phyloP scores from a whole-genome alignment of 805 yeast genomes.

The Myxozyma neglecta region DNA sequence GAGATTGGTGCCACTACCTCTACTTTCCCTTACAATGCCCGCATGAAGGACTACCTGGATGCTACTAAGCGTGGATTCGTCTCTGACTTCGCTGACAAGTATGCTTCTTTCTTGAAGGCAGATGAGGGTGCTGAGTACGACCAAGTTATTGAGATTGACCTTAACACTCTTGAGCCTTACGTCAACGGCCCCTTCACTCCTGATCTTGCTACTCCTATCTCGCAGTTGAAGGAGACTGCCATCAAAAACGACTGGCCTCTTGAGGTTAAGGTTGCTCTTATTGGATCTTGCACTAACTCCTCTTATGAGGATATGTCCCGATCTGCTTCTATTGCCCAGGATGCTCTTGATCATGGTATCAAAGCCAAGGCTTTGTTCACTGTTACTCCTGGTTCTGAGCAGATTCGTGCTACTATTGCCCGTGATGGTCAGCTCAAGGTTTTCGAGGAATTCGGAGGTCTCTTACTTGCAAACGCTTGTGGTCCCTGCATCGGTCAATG shows the following conservation, averaged over 20 bases:
- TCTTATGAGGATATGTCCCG: constrained; percentile 98
- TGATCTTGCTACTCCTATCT: constrained; percentile 90
- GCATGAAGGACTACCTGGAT: constrained; percentile 72
- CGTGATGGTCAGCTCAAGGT: constrained; percentile 86
- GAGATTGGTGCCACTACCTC: constrained; percentile 99
- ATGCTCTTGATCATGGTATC: constrained; percentile 82
- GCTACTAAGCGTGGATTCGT: constrained; percentile 84
- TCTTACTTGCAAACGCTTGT: constrained; percentile 94
- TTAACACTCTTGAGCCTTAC: constrained; percentile 86
- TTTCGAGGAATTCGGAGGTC: constrained; percentile 85
- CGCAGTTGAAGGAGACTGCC: constrained; percentile 73
- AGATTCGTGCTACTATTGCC: constrained; percentile 93
- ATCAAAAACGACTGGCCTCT: constrained; percentile 80
- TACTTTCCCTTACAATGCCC: constrained; percentile 87
- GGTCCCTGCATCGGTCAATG: constrained; percentile 99
- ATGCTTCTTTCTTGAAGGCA: constrained; percentile 66
- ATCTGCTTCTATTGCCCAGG: constrained; percentile 84
- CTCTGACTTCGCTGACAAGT: constrained; percentile 73
- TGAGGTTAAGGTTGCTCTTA: constrained; percentile 84
- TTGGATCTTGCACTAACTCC: constrained; percentile 98
- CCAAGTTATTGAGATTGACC: constrained; percentile 84
- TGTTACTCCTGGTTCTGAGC: constrained; percentile 98
- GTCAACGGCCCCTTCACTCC: constrained; percentile 99
- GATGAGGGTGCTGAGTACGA: constrained; percentile 91
- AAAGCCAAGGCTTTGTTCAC: constrained; percentile 89